Evolutionary conservation across 2,329 filamentous ascomycete species (phyloP), one percentile per base, ranked within the genome.

Genomic region (Arthrobotrys sinensis): DNA sequence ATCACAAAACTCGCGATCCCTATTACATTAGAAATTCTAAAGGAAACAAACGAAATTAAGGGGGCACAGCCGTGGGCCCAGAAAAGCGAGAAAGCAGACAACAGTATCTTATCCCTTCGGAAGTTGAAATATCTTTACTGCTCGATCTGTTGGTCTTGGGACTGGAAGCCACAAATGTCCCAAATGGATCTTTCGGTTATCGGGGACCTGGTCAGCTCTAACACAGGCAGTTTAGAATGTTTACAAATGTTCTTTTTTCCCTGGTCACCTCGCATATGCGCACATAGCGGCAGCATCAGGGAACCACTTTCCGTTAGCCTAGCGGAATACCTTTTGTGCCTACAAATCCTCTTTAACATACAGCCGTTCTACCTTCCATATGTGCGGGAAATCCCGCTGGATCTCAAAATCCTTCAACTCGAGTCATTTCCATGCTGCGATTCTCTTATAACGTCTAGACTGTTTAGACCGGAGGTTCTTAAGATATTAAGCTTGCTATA

Each of bases 401-500:
- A 34, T n/a, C 50, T 60, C 5, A 50, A 46, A 32, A 38, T n/a
- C 24, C 43, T 69, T 6, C 52, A 69, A 32, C 24, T 69, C 1
- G 50, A 69, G 34, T 7, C 24, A 10, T 69, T 60, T 24, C 24
- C 40, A 3, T 38, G 6, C 10, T 68, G 28, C n/a, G 6, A 7
- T 12, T 14, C 32, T 1, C 19, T 40, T 12, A n/a, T 4, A 8
- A 7, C 0, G 24, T 57, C 46, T 6, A 24, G 14, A 12, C 16
- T 48, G 10, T 38, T 69, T 8, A 55, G 66, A 10, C 52, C 52
- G 8, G 66, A 69, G 24, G 19, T 24, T 1, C 21, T 69, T 12
- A 24, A 69, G n/a, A 38, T 69, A 7, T 60, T 60, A 8, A 69
- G 66, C n/a, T 34, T 69, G 12, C 16, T 60, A n/a, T 36, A 36